Evolutionary conservation across 345 rosid species (phyloP).

Genomic region (Eucalyptus regnans): DNA sequence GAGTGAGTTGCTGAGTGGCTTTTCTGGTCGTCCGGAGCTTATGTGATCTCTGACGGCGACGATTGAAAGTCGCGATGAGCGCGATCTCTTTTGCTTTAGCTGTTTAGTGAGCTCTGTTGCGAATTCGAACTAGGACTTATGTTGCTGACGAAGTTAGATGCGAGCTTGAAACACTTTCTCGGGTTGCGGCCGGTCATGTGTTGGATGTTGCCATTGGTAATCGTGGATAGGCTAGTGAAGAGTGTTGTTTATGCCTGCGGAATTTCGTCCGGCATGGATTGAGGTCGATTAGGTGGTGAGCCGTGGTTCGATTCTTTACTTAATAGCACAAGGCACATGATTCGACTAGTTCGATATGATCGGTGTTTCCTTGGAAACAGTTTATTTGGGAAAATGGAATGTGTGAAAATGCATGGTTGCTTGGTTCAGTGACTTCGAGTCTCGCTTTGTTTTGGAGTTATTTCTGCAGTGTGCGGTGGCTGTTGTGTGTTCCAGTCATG

Average conservation of each 20-base stretch:
- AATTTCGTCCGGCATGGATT: background rate
- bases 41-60: background rate
- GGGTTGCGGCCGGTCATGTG: background rate
- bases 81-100: background rate
- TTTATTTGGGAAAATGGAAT: background rate
- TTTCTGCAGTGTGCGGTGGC: background rate
- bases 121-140: background rate
- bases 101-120: background rate
- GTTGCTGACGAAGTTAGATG: background rate
- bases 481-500: background rate
- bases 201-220: background rate
- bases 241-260: background rate
- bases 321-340: background rate
- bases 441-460: background rate
- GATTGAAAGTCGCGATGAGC: background rate
- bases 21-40: background rate
- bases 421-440: background rate
- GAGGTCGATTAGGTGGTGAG: background rate
- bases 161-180: background rate
- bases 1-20: slow-evolving; percentile 35
- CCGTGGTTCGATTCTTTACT: background rate
- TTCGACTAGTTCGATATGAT: background rate
- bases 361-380: background rate
- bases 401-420: background rate
- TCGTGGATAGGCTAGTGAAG: background rate